Base-by-base conservation (phyloP, 257 asterid species). In the Solanum raphanifolium region DNA sequence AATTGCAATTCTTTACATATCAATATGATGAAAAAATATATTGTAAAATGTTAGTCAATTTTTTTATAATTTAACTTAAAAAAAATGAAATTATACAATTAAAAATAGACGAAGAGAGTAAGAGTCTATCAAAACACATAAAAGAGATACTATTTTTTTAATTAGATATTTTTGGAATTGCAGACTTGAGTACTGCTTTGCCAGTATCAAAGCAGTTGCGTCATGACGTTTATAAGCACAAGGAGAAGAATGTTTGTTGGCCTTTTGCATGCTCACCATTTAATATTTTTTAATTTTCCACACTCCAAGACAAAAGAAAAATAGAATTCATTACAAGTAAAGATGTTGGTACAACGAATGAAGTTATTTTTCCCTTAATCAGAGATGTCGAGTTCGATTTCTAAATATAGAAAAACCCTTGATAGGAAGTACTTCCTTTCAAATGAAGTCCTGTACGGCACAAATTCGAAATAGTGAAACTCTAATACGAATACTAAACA, bases 241-340 rank as follows among this genome's bases (percentile, higher is more conserved):
- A 71, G 66, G 83, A 71, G 52, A 27, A 31, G 83, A 21, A 71
- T 31, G 27, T 71, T 21, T 68, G 88, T 55, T 52, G 35, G 85
- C 36, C 1, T 52, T 72, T 73, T 86, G 85, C 88, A 86, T 86
- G 88, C 88, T 86, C 88, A 41, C 11, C 88, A 34, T 48, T 72
- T 86, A 25, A 52, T 73, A 34, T 52, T 46, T 73, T 27, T 69
- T 86, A 13, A 46, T 27, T 27, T 27, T 13, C 0, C 5, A 5
- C 48, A 25, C 34, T 66, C 73, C 73, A 52, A 39, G 36, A 31
- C 86, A 52, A 31, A 83, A 83, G 31, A 3, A 83, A 83, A 83
- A 58, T 21, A 21, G 13, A 7, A 55, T 55, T 20, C 10, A 55
- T 6, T 7, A 55, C 25, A 7, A 0, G 2, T 6, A 55, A 18